These are phyloP conservation scores for Phytophthora multivora DNA, from an alignment of 352 stramenopile genomes.

Conservation along the genomic window DNA sequence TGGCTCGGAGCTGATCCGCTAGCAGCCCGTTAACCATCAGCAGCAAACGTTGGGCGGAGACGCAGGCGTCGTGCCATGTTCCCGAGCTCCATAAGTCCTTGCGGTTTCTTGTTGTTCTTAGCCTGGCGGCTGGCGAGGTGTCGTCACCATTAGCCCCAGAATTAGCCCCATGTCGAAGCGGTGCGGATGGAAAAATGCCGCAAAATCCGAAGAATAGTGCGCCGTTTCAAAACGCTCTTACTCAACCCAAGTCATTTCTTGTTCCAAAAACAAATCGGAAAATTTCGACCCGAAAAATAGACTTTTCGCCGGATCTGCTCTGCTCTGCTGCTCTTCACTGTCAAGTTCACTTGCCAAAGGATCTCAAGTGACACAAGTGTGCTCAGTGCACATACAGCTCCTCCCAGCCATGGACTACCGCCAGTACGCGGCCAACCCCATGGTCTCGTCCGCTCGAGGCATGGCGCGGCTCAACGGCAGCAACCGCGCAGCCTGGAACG, in stretches of 20 bases:
- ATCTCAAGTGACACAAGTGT: constrained; percentile 4
- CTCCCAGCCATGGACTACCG: constrained; percentile 20
- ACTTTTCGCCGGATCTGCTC: constrained; percentile 14
- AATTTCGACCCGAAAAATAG: constrained; percentile 3
- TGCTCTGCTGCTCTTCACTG: constrained; percentile 1
- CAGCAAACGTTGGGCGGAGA: constrained; percentile 13
- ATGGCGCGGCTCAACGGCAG: constrained; percentile 39
- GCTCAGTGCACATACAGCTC: no score
- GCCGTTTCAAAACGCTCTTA: constrained; percentile 17
- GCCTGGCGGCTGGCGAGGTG: constrained; percentile 7
- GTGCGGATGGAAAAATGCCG: constrained; percentile 3
- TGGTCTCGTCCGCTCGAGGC: constrained; percentile 31
- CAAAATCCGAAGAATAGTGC: constrained; percentile 16
- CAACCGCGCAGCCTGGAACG: constrained; percentile 47
- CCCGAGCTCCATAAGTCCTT: not conserved
- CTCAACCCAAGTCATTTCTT: constrained; percentile 12
- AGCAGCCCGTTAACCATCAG: not conserved
- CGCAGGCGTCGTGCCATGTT: not conserved
- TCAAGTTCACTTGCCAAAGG: constrained; percentile 3
- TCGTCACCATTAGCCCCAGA: constrained; percentile 11
- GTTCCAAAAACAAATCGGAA: not conserved
- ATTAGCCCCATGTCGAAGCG: constrained; percentile 12
- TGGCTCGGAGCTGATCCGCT: not conserved
- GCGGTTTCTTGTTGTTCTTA: constrained; percentile 20
- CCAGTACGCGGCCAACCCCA: constrained; percentile 10